These are phyloP conservation scores for Millerozyma miso DNA, from an alignment of 805 yeast genomes.

Conservation along the genomic window DNA sequence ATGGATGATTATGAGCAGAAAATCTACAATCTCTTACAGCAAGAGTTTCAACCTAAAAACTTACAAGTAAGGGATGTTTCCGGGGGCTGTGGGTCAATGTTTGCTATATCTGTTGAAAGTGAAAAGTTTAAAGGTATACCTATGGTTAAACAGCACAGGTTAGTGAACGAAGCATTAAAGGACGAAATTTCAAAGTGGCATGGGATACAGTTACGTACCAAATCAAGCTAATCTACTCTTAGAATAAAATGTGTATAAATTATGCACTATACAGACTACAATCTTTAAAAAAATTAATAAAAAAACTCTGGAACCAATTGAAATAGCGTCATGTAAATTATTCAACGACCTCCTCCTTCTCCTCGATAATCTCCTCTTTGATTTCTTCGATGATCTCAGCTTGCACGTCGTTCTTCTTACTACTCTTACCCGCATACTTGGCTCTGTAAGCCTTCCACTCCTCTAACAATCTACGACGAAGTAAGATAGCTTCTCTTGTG, in stretches of 20 bases:
- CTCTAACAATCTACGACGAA: conserved; percentile 73
- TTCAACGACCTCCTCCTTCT: conserved; percentile 66
- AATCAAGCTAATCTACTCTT: conserved; percentile 26
- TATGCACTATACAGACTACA: background rate
- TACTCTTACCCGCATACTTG: conserved; percentile 25
- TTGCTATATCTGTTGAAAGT: conserved; percentile 76
- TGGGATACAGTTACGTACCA: conserved; percentile 83
- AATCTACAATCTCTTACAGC: conserved; percentile 52
- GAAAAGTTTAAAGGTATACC: conserved; percentile 71
- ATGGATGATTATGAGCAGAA: conserved; percentile 62
- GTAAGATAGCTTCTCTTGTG: conserved; percentile 80
- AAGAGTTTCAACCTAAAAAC: conserved; percentile 55
- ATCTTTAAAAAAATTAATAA: conserved; percentile 1
- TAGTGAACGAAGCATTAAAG: conserved; percentile 75
- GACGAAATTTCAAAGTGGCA: conserved; percentile 93
- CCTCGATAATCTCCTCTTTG: conserved; percentile 70
- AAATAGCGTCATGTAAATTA: conserved; percentile 12
- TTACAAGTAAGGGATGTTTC: conserved; percentile 77
- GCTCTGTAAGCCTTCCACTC: conserved; percentile 85
- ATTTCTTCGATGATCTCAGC: conserved; percentile 66
- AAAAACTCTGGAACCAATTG: background rate
- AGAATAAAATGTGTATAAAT: background rate
- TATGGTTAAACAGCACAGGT: conserved; percentile 87
- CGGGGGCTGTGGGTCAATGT: conserved; percentile 98
- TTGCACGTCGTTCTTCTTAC: conserved; percentile 44